phyloP scores from a whole-genome alignment of 441 rosid species.

The Corymbia calophylla region DNA sequence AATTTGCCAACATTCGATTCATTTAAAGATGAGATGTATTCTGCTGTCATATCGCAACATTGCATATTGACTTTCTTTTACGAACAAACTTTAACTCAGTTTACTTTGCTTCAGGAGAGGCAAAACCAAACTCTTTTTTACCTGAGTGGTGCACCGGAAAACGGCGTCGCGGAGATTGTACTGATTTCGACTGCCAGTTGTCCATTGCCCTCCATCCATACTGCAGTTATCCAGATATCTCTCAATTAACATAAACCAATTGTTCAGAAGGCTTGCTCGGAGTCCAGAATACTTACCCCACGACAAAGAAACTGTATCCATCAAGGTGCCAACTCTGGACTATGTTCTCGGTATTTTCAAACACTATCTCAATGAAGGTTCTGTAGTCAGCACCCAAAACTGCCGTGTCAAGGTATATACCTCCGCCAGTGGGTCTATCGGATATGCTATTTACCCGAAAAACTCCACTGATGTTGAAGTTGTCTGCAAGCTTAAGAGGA shows the following conservation, averaged over 20 bases:
- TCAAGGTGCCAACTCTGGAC: slow-evolving; percentile 15
- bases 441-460: slow-evolving; percentile 11
- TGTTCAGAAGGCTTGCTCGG: not conserved
- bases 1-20: not conserved
- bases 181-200: slow-evolving; percentile 4
- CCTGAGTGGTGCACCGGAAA: slow-evolving; percentile 12
- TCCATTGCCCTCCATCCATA: slow-evolving; percentile 19
- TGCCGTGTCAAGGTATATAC: slow-evolving; percentile 10
- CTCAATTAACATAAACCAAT: not conserved
- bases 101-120: not conserved
- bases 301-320: slow-evolving; percentile 12
- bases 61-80: not conserved
- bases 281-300: slow-evolving; percentile 8
- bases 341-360: slow-evolving; percentile 7
- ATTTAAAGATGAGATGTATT: not conserved
- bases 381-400: slow-evolving; percentile 8
- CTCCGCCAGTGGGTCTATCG: slow-evolving; percentile 6
- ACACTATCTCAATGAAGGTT: slow-evolving; percentile 7
- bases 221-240: not conserved
- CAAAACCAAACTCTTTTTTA: not conserved
- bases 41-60: not conserved
- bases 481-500: slow-evolving; percentile 15
- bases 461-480: slow-evolving; percentile 10
- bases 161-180: slow-evolving; percentile 9
- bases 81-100: not conserved